These are phyloP conservation scores for Falciphora oryzae DNA, from an alignment of 2,329 filamentous ascomycete genomes.

Conservation along the genomic window DNA sequence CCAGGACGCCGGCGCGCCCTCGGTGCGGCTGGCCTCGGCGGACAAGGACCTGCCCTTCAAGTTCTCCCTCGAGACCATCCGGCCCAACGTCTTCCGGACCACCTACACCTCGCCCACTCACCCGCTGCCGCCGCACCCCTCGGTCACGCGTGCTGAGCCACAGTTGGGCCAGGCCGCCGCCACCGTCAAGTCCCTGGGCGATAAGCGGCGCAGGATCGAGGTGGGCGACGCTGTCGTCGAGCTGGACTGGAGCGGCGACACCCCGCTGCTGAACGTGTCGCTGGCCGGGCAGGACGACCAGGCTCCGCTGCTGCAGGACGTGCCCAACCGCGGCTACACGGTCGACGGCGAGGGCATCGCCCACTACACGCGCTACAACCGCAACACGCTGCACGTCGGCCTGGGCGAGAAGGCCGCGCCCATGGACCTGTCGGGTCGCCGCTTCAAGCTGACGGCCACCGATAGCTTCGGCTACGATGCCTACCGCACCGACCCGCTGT, in stretches of 20 bases:
- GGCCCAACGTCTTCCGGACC: conserved; percentile 60
- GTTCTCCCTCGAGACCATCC: conserved; percentile 59
- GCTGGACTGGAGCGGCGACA: conserved; percentile 47
- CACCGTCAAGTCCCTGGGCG: conserved; percentile 25
- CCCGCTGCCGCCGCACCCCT: conserved; percentile 60
- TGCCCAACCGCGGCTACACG: conserved; percentile 60
- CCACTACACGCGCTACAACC: conserved; percentile 55
- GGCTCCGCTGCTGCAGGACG: conserved; percentile 54
- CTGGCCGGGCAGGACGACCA: conserved; percentile 43
- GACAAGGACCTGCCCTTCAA: conserved; percentile 36
- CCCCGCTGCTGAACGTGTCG: conserved; percentile 35
- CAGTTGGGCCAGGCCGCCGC: conserved; percentile 28
- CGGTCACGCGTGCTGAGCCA: conserved; percentile 39
- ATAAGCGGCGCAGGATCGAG: conserved; percentile 35
- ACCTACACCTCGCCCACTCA: conserved; percentile 59
- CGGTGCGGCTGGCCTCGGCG: conserved; percentile 32
- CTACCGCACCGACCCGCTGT: conserved; percentile 64
- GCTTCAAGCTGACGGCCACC: conserved; percentile 61
- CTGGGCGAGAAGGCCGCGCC: conserved; percentile 68
- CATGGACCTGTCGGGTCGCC: conserved; percentile 63
- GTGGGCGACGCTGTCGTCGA: conserved; percentile 44
- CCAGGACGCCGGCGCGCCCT: conserved; percentile 22
- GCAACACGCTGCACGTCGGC: conserved; percentile 58
- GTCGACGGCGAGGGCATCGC: conserved; percentile 51
- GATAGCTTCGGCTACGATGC: conserved; percentile 71